Evolutionary conservation across 306 rosid species (phyloP).

Genomic region (Trifolium fragiferum): DNA sequence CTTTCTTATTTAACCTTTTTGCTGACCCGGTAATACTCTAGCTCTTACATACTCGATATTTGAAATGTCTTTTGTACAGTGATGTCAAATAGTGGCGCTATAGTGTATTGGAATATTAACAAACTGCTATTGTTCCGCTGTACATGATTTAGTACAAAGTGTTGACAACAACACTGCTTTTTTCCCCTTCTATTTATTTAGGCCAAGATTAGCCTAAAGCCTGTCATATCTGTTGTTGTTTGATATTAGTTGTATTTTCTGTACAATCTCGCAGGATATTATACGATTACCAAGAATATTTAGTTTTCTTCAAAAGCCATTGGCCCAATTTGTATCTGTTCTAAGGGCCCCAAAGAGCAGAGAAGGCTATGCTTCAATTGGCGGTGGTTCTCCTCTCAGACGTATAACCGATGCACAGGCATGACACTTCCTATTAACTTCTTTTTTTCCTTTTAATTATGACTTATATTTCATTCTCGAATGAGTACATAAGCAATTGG

Average conservation of each 20-base stretch:
- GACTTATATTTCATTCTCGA: constrained; percentile 27
- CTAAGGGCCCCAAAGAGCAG: constrained; percentile 92
- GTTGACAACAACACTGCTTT: background rate
- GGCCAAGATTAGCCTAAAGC: background rate
- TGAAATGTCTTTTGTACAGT: constrained; percentile 1
- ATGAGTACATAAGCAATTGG: background rate
- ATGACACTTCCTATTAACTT: constrained; percentile 32
- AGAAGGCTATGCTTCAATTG: constrained; percentile 98
- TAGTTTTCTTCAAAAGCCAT: constrained; percentile 90
- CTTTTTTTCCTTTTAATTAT: constrained; percentile 4
- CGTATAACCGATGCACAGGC: constrained; percentile 92
- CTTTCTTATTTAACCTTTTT: constrained; percentile 92
- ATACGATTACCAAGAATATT: constrained; percentile 87
- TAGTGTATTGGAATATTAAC: background rate
- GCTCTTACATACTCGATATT: constrained; percentile 16
- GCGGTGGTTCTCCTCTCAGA: constrained; percentile 97
- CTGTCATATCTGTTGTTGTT: background rate
- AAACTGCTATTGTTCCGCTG: background rate
- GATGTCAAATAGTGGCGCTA: background rate
- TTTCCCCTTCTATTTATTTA: background rate
- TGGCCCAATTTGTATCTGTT: constrained; percentile 90
- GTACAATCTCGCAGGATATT: constrained; percentile 66
- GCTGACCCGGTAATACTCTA: constrained; percentile 83
- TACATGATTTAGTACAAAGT: background rate
- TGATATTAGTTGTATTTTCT: constrained; percentile 23